Evolutionary conservation across 495 filamentous ascomycete species (phyloP), one percentile per base, ranked within the genome.

Genomic region (Aspergillus wentii): DNA sequence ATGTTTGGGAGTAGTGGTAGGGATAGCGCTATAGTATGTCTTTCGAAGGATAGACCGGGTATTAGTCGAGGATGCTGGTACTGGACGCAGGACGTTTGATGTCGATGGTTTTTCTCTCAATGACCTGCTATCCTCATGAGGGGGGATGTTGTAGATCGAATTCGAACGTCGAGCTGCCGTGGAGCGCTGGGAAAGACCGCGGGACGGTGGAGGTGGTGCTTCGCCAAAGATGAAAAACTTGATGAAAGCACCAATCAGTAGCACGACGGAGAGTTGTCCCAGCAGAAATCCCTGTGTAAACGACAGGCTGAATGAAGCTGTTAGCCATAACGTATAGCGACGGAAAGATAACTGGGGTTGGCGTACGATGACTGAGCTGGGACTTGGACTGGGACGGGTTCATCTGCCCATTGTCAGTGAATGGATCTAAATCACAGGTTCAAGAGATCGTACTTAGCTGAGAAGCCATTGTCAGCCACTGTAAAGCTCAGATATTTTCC

Each of bases 201-300:
- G 80, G 20, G 83, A 80, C 30, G 92, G 89, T 27, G 88, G 76
- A 1, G 83, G 84, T 0, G 91, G 88, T 18, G 86, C 76, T 54
- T 98, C 91, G 51, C 92, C 92, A 52, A 98, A 97, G 61, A 98
- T 95, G 79, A 98, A 98, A 78, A 95, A 98, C 63, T 94, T 95
- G 63, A 98, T 98, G 69, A 98, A 98, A 47, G 82, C 83, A 33
- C 87, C 87, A 42, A 97, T 79, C 38, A 97, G 66, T 18, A 97
- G 69, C 3, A 95, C 83, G 19, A 98, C 82, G 20, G 88, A 92
- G 40, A 97, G 72, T 60, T 98, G 92, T 31, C 92, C 92, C 33
- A 96, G 72, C 43, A 98, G 78, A 48, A 98, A 85, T 17, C 92
- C 92, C 63, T 95, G 86, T 8, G 85, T 91, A 31, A 95, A 95